phyloP scores from a whole-genome alignment of 257 asterid genomes.

The Fraxinus cuspidata region DNA sequence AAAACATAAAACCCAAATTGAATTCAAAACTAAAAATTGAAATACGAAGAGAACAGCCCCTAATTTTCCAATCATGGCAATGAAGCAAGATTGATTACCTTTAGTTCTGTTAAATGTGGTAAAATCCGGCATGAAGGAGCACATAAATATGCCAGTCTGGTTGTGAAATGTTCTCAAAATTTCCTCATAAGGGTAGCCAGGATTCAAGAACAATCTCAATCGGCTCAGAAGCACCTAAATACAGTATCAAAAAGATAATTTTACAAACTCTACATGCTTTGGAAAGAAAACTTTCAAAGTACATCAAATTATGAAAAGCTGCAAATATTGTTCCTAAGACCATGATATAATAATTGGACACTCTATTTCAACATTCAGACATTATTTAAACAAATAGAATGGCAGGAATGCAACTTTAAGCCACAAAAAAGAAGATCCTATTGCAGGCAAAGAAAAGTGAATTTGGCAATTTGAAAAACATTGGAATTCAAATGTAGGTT shows the following conservation, averaged over 20 bases:
- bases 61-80: constrained; percentile 8
- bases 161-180: constrained; percentile 83
- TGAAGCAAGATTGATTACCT: constrained; percentile 43
- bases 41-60: too few species aligned
- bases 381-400: not conserved
- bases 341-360: not conserved
- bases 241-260: constrained; percentile 17
- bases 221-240: constrained; percentile 87
- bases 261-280: constrained; percentile 10
- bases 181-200: constrained; percentile 98
- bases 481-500: not conserved
- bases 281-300: not conserved
- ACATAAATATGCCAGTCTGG: constrained; percentile 88
- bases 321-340: not conserved
- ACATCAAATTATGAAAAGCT: not conserved
- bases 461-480: constrained; percentile 6
- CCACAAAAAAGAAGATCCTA: not conserved
- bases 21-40: too few species aligned
- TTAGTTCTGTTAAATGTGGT: constrained; percentile 83
- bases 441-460: not conserved
- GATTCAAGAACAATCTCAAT: constrained; percentile 80
- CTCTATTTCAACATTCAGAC: not conserved
- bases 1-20: too few species aligned
- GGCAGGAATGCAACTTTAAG: not conserved
- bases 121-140: constrained; percentile 82